Base-by-base conservation (phyloP, 139 green algal species). In the Asterochloris erici region DNA sequence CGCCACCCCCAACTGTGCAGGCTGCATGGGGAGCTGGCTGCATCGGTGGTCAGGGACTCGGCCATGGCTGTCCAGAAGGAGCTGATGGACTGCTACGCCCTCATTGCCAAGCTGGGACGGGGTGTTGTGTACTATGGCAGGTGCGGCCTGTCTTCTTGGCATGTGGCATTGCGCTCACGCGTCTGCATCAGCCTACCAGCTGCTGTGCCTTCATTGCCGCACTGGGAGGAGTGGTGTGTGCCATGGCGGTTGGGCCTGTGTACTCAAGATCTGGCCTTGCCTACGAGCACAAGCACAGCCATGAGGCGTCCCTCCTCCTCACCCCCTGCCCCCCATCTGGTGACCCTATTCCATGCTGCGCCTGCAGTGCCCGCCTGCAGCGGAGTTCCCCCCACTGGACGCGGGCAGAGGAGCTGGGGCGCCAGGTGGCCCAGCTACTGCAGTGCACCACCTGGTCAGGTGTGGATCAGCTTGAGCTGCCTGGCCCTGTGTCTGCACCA, bases 121-220 rank as follows among this genome's bases (percentile, higher is more conserved):
- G 91, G 91, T 0, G 87, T 91, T 0, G 91, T 95, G 21, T 95
- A 95, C 83, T 95, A 95, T 70, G 91, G 91, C 78, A 86, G 70
- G 13, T 89, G 91, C 2, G 86, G 91, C 0, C 82, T 95, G 81
- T 54, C 38, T 6, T 54, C 38, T 54, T 6, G 38, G 38, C 60
- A 54, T 80, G 61, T 60, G 23, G 26, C n/a, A 62, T 28, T 77
- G 71, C n/a, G 19, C 15, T 77, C 27, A 24, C 17, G n/a, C 71
- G 24, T 27, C 29, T 24, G 16, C 29, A 75, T 2, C 19, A 13
- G 11, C n/a, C 29, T 28, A 26, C 19, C 16, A 16, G 27, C 13
- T 26, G 16, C 69, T 28, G 19, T 28, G 16, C 19, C 13, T n/a
- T n/a, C 69, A 47, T 10, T 75, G 69, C 69, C 28, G 12, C 29